Evolutionary conservation across 257 asterid species (phyloP).

Genomic region (Linaria vulgaris): DNA sequence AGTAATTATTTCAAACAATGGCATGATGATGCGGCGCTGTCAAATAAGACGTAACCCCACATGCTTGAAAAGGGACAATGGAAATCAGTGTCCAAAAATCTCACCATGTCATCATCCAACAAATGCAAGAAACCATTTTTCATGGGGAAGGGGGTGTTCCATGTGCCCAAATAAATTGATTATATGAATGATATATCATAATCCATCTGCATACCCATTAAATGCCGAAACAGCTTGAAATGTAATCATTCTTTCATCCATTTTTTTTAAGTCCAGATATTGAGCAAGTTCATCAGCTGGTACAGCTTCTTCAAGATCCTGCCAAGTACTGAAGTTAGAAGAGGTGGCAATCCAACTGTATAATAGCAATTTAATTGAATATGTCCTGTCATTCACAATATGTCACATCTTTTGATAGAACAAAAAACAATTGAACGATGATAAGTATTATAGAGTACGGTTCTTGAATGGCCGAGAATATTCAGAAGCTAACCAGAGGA

Average conservation of each 20-base stretch:
- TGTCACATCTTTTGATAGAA: background rate
- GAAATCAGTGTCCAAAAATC: no score
- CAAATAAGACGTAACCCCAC: no score
- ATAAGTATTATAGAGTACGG: background rate
- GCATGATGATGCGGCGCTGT: no score
- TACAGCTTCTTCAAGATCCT: conserved; percentile 76
- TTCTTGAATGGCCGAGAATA: background rate
- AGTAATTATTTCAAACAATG: no score
- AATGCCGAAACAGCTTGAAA: conserved; percentile 68
- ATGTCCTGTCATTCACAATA: background rate
- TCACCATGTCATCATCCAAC: background rate
- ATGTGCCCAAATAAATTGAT: background rate
- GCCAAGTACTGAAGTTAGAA: conserved; percentile 21
- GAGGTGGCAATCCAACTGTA: background rate
- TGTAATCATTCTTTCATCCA: conserved; percentile 65
- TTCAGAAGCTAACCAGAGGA: background rate
- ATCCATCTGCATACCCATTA: conserved; percentile 53
- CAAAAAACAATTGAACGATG: conserved; percentile 2
- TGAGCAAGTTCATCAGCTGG: conserved; percentile 70
- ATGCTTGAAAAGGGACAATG: no score
- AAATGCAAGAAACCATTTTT: background rate
- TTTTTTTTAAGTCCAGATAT: conserved; percentile 70
- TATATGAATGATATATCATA: background rate
- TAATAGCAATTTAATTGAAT: background rate
- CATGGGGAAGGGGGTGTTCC: background rate